Base-by-base conservation (phyloP, 371 early-diverging fungal genomes). In the Rhizomucor miehei region DNA sequence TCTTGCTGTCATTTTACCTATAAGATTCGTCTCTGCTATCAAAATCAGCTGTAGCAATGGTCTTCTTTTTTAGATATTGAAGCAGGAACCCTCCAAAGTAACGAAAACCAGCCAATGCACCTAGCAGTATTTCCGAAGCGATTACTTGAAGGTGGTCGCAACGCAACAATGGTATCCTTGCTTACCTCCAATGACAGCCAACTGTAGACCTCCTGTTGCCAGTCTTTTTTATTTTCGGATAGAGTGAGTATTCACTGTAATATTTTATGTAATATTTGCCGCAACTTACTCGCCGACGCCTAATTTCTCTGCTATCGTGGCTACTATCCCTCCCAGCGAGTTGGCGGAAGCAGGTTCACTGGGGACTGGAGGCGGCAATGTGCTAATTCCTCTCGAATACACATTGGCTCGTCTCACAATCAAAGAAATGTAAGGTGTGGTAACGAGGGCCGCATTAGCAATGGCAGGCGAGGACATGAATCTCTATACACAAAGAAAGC, bases 1-100 rank as follows among this genome's bases (percentile, higher is more conserved):
- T n/a, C n/a, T n/a, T n/a, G n/a, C n/a, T n/a, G n/a, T n/a, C n/a
- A n/a, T n/a, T n/a, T n/a, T 67, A 82, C 61, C 78, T 76, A 53
- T 77, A 84, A 0, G 79, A 74, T 54, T 85, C 88, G 49, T 87
- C 88, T 25, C 83, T 55, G 43, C 75, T 77, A 60, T 85, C 86
- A 56, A 83, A 80, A 48, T 85, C 81, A 10, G 79, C 81, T 1
- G 78, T 69, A 16, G 80, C 82, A 19, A 82, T 62, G 3, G 82
- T 65, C n/a, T 65, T 63, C 47, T 81, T 84, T 44, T 79, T 79
- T 12, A 84, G 23, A 39, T 71, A 79, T 37, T 79, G 82, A 20
- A 80, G 37, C 1, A 73, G 59, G 51, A 74, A 73, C 0, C 65
- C 66, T 14, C 83, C 79, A 49, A 82, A 67, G 20, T 77, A 66